Evolutionary conservation across 805 yeast genomes (phyloP), one percentile per base, ranked within the genome.

Genomic region (Metschnikowia kofuensis): DNA sequence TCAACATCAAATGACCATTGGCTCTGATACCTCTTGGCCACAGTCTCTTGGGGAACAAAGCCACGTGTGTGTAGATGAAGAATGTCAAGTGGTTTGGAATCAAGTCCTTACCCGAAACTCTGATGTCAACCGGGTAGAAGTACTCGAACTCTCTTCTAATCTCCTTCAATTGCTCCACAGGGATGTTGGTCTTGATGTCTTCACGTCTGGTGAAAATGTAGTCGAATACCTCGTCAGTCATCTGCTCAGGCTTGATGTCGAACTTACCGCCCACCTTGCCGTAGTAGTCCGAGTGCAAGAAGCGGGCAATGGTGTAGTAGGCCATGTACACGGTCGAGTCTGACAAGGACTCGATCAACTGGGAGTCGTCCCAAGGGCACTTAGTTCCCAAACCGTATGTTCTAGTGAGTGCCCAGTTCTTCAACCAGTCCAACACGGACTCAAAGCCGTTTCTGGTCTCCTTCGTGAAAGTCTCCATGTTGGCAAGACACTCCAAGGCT

Each of bases 391-490:
- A 78, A 67, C 99, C 99, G 61, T 89, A 94, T 48, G 96, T 85
- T 77, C 99, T 87, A 50, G 96, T 89, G 51, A 94, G 89, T 45
- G 99, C 98, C 99, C 99, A 94, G 76, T 90, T 91, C 74, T 86
- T 88, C 63, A 94, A 82, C 99, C 99, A 94, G 58, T 85, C 95
- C 62, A 94, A 77, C 50, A 88, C 96, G 68, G 90, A 91, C 70
- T 90, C 96, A 61, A 94, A 92, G 7, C 95, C 96, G 64, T 92
- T 83, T 61, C 86, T 80, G 38, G 95, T 88, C 74, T 91, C 98
- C 43, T 84, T 76, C 45, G 85, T 77, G 76, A 80, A 92, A 10
- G 91, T 79, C 66, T 87, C 80, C 92, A 94, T 84, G 51, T 70
- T 66, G 41, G 76, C 77, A 53, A 94, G 78, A 67, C 96, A 86